Evolutionary conservation across 2,329 filamentous ascomycete species (phyloP), one percentile per base, ranked within the genome.

Genomic region (Aureobasidium namibiae): DNA sequence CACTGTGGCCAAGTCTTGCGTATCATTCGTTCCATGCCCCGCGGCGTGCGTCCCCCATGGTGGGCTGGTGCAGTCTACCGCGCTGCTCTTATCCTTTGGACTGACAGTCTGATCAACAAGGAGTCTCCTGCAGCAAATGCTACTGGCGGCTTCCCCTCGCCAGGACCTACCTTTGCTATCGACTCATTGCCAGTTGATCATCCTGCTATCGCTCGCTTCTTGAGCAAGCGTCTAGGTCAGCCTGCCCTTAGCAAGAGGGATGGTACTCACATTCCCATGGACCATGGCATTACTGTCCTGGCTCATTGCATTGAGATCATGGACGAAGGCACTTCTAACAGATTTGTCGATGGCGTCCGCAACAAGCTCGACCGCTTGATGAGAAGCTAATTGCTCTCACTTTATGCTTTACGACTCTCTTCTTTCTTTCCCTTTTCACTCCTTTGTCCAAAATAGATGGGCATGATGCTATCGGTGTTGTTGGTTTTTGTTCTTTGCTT

Each of bases 1-100:
- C 86, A 89, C 68, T 84, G 82, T 62, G 85, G 85, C 1, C 86
- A 89, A 70, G 79, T 88, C 3, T 73, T 87, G 44, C 78, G 83
- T 3, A 75, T 87, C 11, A 71, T 88, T 39, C 76, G 80, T 7
- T 73, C 75, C 14, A 87, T 89, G 80, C 78, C 82, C 2, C 73
- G 74, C 31, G 80, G 83, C 50, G 76, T 81, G 3, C 80, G 84
- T 23, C 86, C 86, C 6, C 81, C 79, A 38, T 90, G 86, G 86
- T 89, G 86, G 86, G 75, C 83, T n/a, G 81, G 79, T 1, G 86
- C 85, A 3, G 74, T 89, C 41, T 89, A 89, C 68, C 82, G 87
- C n/a, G 85, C 80, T 1, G 79, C 79, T 4, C 73, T 87, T 59
- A 79, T 85, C 41, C 73, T 86, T 2, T 87, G 84, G 84, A 76